phyloP scores from a whole-genome alignment of 129 eudicot species.

The Flaveria bidentis region DNA sequence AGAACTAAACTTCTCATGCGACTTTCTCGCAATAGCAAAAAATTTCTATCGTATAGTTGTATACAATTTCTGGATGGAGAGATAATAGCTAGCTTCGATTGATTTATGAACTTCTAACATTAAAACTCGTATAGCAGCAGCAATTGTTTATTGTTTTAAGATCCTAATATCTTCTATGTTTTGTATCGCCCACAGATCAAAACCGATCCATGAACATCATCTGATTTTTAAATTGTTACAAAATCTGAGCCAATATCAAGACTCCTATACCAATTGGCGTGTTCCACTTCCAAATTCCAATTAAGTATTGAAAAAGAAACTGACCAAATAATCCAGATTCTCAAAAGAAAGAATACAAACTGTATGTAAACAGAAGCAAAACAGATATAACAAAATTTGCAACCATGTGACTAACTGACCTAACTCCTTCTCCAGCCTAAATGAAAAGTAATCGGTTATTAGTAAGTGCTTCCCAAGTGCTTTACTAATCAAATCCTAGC shows the following conservation, averaged over 20 bases:
- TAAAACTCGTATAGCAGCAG: too few relatives aligned
- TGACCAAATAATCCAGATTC: not conserved
- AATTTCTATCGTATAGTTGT: not conserved
- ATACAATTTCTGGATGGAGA: not conserved
- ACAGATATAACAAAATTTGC: not conserved
- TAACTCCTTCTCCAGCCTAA: not conserved
- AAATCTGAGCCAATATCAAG: not conserved
- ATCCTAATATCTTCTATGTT: too few relatives aligned
- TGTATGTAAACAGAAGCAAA: not conserved
- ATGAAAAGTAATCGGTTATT: not conserved
- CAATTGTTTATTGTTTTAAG: too few relatives aligned
- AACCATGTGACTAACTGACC: not conserved
- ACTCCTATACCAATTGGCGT: not conserved
- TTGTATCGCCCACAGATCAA: not conserved
- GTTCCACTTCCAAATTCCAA: not conserved
- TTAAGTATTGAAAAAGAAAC: not conserved
- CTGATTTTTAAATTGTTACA: not conserved
- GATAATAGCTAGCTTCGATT: not conserved
- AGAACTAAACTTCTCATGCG: not conserved
- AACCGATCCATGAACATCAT: not conserved
- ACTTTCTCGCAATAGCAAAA: not conserved
- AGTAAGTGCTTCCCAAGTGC: not conserved
- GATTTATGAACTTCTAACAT: not conserved
- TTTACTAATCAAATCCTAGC: not conserved
- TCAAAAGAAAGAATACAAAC: not conserved